phyloP scores from a whole-genome alignment of 2,329 filamentous ascomycete genomes.

The Talaromyces sp. region DNA sequence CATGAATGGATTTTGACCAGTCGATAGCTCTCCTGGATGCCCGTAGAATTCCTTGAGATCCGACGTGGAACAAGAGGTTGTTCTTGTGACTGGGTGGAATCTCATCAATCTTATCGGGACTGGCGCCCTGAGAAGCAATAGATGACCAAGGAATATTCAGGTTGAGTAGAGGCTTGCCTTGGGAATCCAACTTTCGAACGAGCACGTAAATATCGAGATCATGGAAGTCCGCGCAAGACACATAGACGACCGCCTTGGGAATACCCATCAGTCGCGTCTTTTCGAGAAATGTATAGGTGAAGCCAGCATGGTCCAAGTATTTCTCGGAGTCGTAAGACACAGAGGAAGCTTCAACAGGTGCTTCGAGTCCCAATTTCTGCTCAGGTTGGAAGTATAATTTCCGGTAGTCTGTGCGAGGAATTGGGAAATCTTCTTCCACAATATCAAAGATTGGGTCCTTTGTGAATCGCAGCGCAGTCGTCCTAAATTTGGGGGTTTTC shows the following conservation, averaged over 20 bases:
- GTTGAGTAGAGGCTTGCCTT: conserved; percentile 41
- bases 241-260: conserved; percentile 44
- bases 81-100: background rate
- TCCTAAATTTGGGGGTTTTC: background rate
- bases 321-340: conserved; percentile 24
- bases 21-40: conserved; percentile 41
- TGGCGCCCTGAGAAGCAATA: background rate
- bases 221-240: conserved; percentile 39
- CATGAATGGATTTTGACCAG: conserved; percentile 24
- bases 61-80: conserved; percentile 3
- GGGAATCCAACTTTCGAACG: conserved; percentile 42
- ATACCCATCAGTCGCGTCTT: conserved; percentile 40
- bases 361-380: background rate
- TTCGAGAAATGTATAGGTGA: conserved; percentile 36
- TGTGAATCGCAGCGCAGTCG: background rate
- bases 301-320: conserved; percentile 22
- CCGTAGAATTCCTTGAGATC: conserved; percentile 35
- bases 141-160: conserved; percentile 40
- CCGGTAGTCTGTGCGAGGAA: background rate
- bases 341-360: background rate
- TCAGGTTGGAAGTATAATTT: background rate
- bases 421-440: background rate
- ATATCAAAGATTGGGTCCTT: background rate
- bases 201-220: conserved; percentile 46
- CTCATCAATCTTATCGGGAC: background rate